Base-by-base conservation (phyloP, 2,329 filamentous ascomycete genomes). In the Cryoendolithus antarcticus region DNA sequence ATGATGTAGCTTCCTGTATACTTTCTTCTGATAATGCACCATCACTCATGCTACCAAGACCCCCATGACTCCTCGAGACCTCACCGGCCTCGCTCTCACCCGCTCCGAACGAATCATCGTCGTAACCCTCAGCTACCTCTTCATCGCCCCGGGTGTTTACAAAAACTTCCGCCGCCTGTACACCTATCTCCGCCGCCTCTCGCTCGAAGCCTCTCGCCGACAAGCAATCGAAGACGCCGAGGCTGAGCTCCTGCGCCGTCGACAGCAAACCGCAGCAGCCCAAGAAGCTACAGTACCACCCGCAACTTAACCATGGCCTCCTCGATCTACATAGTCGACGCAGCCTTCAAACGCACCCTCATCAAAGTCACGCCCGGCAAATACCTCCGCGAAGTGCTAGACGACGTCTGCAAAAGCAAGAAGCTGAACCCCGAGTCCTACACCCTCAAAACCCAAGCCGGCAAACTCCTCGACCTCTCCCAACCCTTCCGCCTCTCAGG, bases 321-420 rank as follows among this genome's bases (percentile, higher is more conserved):
- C 38, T 82, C 91, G 59, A 86, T 96, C 42, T 81, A 88, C 51
- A 85, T 96, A 38, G 79, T 94, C 48, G 80, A 89, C 59, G 77
- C 81, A 30, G 78, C 84, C 50, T 73, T 88, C 50, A 79, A 82
- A 49, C 75, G 86, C 52, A 75, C 79, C 37, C 82, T 75, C 32
- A 71, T 98, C 61, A 93, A 93, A 62, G 88, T 91, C 40, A 81
- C 72, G 0, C 86, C 86, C 0, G 72, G 73, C 40, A 94, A 80
- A 47, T 82, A 85, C 52, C 66, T 98, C 50, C 81, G 81, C 42
- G 88, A 95, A 56, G 74, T 98, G 2, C 70, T 94, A 11, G 75
- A 85, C 45, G 82, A 96, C 61, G 89, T 89, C 34, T 96, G 89
- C 60, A 70, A 70, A 50, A 93, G 89, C 65, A 74, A 94, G 50